Conservation (phyloP, 345 rosid genomes). For the Boechera retrofracta region DNA sequence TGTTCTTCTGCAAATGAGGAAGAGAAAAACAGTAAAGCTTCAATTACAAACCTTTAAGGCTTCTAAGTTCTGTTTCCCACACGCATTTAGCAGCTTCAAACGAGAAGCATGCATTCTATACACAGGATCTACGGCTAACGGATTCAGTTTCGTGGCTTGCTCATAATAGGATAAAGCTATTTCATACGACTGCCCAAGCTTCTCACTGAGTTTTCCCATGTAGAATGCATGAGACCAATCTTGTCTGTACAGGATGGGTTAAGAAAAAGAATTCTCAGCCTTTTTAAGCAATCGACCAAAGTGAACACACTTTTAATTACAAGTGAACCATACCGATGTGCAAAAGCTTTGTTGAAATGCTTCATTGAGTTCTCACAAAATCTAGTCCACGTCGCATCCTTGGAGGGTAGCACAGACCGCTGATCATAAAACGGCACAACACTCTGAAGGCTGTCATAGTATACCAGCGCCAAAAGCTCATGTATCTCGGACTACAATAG, state of each 20-base stretch:
- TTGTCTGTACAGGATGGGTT: slow-evolving; percentile 57
- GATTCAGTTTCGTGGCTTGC: slow-evolving; percentile 79
- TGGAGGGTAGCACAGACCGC: slow-evolving; percentile 74
- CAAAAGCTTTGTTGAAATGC: slow-evolving; percentile 89
- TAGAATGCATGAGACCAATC: slow-evolving; percentile 99
- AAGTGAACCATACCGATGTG: slow-evolving; percentile 63
- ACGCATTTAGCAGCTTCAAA: slow-evolving; percentile 71
- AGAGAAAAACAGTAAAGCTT: slow-evolving; percentile 22
- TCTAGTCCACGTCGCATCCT: slow-evolving; percentile 76
- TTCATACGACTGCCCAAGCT: slow-evolving; percentile 78
- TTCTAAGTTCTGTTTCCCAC: slow-evolving; percentile 70
- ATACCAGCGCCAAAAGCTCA: slow-evolving; percentile 91
- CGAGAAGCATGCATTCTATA: slow-evolving; percentile 99
- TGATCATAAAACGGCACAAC: slow-evolving; percentile 96
- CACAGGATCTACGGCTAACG: slow-evolving; percentile 87
- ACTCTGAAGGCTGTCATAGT: slow-evolving; percentile 98
- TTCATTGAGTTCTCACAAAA: slow-evolving; percentile 82
- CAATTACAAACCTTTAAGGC: slow-evolving; percentile 70
- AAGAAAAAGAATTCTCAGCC: slow-evolving; percentile 18
- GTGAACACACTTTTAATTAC: slow-evolving; percentile 15
- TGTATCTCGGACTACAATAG: slow-evolving; percentile 83
- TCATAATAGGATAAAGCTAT: slow-evolving; percentile 71
- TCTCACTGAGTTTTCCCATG: slow-evolving; percentile 93
- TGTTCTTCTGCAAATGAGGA: slow-evolving; percentile 32
- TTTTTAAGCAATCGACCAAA: slow-evolving; percentile 27